Evolutionary conservation across 192 early-diverging fungal species (phyloP).

Genomic region (Coemansia sp.): DNA sequence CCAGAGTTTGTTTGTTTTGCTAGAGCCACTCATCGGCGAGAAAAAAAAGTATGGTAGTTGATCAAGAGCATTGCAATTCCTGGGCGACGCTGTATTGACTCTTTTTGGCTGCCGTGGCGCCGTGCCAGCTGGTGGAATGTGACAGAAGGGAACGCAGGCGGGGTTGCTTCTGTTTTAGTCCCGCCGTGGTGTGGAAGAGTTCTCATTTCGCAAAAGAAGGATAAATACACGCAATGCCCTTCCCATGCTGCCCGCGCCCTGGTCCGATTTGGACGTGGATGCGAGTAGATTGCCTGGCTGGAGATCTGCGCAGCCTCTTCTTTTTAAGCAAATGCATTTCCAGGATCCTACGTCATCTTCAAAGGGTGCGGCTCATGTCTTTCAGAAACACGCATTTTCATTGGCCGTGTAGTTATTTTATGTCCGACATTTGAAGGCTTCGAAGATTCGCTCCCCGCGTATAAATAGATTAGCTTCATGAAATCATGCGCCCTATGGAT

Average conservation of each 20-base stretch:
- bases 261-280: slow-evolving; percentile 8
- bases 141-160: no score
- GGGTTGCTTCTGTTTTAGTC: not conserved
- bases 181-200: no score
- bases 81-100: no score
- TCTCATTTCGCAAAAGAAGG: not conserved
- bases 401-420: no score
- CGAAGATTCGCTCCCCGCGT: not conserved
- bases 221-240: slow-evolving; percentile 6
- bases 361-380: not conserved
- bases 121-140: no score
- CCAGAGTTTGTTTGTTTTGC: no score
- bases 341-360: slow-evolving; percentile 4
- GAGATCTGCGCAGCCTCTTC: slow-evolving; percentile 3
- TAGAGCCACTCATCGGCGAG: no score
- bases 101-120: no score
- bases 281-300: slow-evolving; percentile 17
- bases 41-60: no score
- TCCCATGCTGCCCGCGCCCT: not conserved
- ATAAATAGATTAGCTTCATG: no score
- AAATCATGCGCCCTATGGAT: not conserved
- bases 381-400: not conserved
- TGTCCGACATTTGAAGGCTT: slow-evolving; percentile 7
- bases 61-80: no score
- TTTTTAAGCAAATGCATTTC: slow-evolving; percentile 3